Base-by-base conservation (phyloP, 2,329 filamentous ascomycete species). In the Cyphellophora europaea region DNA sequence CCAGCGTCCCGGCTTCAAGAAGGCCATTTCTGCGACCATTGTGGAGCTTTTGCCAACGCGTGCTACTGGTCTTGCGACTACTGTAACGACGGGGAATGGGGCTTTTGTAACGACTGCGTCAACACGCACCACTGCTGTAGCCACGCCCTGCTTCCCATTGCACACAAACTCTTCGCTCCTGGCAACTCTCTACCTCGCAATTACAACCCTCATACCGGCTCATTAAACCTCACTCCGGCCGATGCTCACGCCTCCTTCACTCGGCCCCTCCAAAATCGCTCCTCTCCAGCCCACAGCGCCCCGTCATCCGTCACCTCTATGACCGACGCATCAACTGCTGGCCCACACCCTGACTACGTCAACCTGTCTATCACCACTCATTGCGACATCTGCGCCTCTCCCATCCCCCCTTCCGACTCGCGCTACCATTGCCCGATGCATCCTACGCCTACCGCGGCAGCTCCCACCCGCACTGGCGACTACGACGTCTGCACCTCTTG, bases 21-120 rank as follows among this genome's bases (percentile, higher is more conserved):
- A 34, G 89, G 89, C 13, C 78, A 84, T 5, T 95, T 95, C 56
- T 96, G 89, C 54, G 76, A 81, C 23, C 71, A 72, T 31, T 95
- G 89, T 54, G 65, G 71, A 12, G 66, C 72, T 1, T 82, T 77
- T 65, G 72, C 85, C 0, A 88, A 93, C 49, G 73, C 80, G 33
- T 91, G 85, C 58, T 93, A 84, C 58, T 96, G 88, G 89, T 79
- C 83, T 43, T 96, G 89, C 56, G 76, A 82, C 40, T 57, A 71
- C 16, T 96, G 89, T 61, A 94, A 94, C 49, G 78, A 91, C 43
- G 89, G 86, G 4, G 88, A 93, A 52, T 96, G 88, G 88, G 89
- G 89, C 0, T 95, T 85, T 54, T 96, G 89, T 60, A 86, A 88
- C 49, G 64, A 71, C 41, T 96, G 89, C 47, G 85, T 94, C 18